Evolutionary conservation across 2,329 filamentous ascomycete species (phyloP), one percentile per base, ranked within the genome.

Genomic region (Venturiaceae sp.): DNA sequence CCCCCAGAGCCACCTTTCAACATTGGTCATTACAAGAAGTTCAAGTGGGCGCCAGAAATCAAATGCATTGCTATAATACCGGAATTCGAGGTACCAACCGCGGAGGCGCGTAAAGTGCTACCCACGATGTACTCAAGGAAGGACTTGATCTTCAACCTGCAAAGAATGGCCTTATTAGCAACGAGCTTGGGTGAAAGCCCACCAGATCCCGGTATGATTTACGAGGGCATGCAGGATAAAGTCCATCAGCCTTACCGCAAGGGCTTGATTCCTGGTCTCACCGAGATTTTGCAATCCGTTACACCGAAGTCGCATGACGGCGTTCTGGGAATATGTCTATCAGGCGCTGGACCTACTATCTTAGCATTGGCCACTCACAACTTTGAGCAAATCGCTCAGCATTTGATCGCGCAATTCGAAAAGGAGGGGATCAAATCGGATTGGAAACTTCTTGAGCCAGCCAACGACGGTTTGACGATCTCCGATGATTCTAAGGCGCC

Each of bases 201-300:
- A 9, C 92, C 92, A 1, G 88, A 96, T 69, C 87, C 94, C 23
- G 87, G 95, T 66, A 87, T 95, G 73, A 99, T 99, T 71, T 95
- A 95, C 76, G 85, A 95, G 53, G 92, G 92, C 52, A 99, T 99
- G 94, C 94, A 97, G 75, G 94, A 99, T 77, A 95, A 92, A 75
- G 84, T 99, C 61, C 94, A 99, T 76, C 94, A 99, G 74, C 94
- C 91, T 46, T 97, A 99, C 77, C 87, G 94, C 57, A 87, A 94
- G 74, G 87, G 83, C 2, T 82, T 99, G 62, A 95, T 99, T 65
- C 94, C 94, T 1, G 94, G 92, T 0, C 80, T 99, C 59, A 87
- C 88, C 16, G 88, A 96, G 69, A 92, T 99, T 57, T 84, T 99
- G 56, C 84, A 90, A 71, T 92, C 87, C 61, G 92, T 97, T 78